phyloP scores from a whole-genome alignment of 306 rosid species.

The Ormosia semicastrata region DNA sequence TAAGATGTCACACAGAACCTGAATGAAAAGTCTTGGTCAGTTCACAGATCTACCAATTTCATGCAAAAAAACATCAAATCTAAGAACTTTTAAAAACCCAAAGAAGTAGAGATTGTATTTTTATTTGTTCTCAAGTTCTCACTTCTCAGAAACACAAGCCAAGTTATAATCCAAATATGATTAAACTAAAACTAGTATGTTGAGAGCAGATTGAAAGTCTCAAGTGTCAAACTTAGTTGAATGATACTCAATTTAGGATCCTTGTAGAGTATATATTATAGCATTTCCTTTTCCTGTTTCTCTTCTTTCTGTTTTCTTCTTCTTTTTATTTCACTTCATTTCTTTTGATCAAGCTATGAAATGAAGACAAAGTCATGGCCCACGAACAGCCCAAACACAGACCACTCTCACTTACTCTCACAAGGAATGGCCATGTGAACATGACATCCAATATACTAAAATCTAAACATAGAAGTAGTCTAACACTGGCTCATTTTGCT shows the following conservation, averaged over 20 bases:
- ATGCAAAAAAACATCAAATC: neutral
- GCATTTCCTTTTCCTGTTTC: neutral
- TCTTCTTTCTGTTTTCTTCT: neutral
- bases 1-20: conserved; percentile 91
- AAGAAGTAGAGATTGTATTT: neutral
- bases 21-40: conserved; percentile 28
- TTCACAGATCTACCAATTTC: conserved; percentile 6
- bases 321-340: neutral
- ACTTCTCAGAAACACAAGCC: conserved; percentile 2
- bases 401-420: neutral
- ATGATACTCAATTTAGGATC: neutral
- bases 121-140: neutral
- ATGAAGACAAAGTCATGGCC: conserved; percentile 7
- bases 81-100: neutral
- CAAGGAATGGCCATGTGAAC: neutral
- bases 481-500: conserved; percentile 3
- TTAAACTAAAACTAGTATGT: neutral
- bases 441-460: neutral
- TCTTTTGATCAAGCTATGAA: neutral
- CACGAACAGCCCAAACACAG: neutral
- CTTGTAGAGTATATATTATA: neutral
- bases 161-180: neutral
- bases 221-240: neutral
- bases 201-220: conserved; percentile 13
- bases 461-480: neutral